These are phyloP conservation scores for Diaporthe helianthi DNA, from an alignment of 2,329 filamentous ascomycete species.

Conservation along the genomic window DNA sequence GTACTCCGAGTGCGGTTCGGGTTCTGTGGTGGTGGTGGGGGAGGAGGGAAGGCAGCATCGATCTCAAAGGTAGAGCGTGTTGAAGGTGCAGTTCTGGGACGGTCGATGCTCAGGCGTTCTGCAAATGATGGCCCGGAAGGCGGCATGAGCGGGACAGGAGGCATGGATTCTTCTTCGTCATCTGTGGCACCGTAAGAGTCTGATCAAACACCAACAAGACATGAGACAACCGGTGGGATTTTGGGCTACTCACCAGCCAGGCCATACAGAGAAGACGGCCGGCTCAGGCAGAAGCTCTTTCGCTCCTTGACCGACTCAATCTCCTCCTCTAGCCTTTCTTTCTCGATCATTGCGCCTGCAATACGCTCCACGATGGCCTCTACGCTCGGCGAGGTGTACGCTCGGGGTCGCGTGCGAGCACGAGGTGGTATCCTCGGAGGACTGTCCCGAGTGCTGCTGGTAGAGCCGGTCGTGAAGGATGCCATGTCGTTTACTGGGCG, in stretches of 20 bases:
- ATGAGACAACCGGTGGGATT: not conserved
- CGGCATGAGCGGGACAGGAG: constrained; percentile 63
- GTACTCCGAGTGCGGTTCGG: constrained; percentile 26
- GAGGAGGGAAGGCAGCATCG: constrained; percentile 26
- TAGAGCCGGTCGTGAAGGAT: constrained; percentile 38
- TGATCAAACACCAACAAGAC: not conserved
- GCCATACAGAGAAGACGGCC: constrained; percentile 59
- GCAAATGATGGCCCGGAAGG: constrained; percentile 64
- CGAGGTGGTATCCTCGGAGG: constrained; percentile 53
- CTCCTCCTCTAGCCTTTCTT: constrained; percentile 64
- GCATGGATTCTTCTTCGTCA: constrained; percentile 60
- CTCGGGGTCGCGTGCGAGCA: constrained; percentile 48
- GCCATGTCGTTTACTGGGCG: constrained; percentile 48
- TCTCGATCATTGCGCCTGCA: constrained; percentile 63
- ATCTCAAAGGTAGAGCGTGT: constrained; percentile 30
- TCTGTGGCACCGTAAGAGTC: constrained; percentile 9
- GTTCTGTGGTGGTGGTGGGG: constrained; percentile 30
- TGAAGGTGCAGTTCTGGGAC: constrained; percentile 45
- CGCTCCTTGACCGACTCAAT: constrained; percentile 67
- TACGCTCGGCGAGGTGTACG: constrained; percentile 54
- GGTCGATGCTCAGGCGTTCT: constrained; percentile 59
- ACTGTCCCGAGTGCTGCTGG: constrained; percentile 42
- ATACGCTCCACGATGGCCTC: constrained; percentile 62
- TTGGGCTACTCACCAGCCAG: constrained; percentile 40
- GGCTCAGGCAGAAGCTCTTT: constrained; percentile 62